Percentiles rank a stretch among this genome's conserved stretches.
Conservation (phyloP, 2,329 filamentous ascomycete species). For the Fusarium mundagurra region DNA sequence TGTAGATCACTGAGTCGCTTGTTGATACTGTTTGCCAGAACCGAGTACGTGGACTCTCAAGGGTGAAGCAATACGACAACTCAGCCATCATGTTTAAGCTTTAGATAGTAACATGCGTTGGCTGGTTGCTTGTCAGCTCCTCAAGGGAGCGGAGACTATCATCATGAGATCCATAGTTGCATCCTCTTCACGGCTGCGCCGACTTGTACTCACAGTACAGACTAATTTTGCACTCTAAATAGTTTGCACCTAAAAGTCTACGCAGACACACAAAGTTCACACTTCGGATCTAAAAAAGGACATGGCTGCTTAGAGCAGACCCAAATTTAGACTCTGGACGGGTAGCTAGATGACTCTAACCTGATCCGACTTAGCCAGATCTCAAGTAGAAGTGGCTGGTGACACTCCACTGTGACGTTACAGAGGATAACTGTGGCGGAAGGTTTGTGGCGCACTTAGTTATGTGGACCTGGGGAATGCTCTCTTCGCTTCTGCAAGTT, state of each 20-base stretch:
- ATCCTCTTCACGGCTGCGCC: background rate
- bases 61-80: background rate
- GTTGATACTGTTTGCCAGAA: background rate
- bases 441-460: conserved; percentile 14
- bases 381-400: conserved; percentile 30
- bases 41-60: conserved; percentile 15
- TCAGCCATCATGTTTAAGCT: background rate
- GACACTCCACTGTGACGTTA: conserved; percentile 26
- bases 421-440: conserved; percentile 10
- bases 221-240: conserved; percentile 6
- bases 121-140: conserved; percentile 1
- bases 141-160: background rate
- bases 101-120: background rate
- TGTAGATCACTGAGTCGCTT: background rate
- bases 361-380: background rate
- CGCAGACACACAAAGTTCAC: conserved; percentile 3
- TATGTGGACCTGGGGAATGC: conserved; percentile 24
- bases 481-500: conserved; percentile 31
- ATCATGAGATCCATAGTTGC: background rate
- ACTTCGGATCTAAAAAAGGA: conserved; percentile 18
- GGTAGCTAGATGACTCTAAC: conserved; percentile 23
- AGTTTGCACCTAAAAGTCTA: conserved; percentile 4
- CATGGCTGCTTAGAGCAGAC: conserved; percentile 30
- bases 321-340: conserved; percentile 38
- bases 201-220: conserved; percentile 30